Evolutionary conservation across 352 stramenopile species (phyloP).

Genomic region (Phytophthora sp.): DNA sequence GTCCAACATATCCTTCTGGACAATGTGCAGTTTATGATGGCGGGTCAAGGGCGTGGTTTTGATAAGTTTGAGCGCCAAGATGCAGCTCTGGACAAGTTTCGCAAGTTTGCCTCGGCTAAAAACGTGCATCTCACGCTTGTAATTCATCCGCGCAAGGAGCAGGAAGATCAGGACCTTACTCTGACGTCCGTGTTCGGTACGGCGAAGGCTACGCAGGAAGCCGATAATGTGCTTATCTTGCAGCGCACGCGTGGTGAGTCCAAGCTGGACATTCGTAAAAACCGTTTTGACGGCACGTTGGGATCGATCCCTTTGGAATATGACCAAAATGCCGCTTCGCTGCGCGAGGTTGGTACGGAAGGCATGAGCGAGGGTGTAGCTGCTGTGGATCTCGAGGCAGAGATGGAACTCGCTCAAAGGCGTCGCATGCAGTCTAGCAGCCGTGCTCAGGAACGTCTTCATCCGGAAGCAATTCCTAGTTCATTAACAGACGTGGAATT

Average conservation of each 20-base stretch:
- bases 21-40: constrained; percentile 99
- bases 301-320: constrained; percentile 90
- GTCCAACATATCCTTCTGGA: constrained; percentile 99
- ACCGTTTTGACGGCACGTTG: constrained; percentile 93
- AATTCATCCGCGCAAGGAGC: constrained; percentile 99
- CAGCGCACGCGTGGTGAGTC: constrained; percentile 91
- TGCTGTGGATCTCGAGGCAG: constrained; percentile 72
- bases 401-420: constrained; percentile 83
- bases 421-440: constrained; percentile 43
- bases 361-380: constrained; percentile 76
- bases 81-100: constrained; percentile 95
- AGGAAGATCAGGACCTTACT: constrained; percentile 91
- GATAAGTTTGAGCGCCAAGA: constrained; percentile 93
- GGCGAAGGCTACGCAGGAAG: constrained; percentile 99
- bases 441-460: constrained; percentile 16
- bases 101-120: constrained; percentile 96
- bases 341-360: constrained; percentile 71
- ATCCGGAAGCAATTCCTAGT: constrained; percentile 5
- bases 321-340: constrained; percentile 65
- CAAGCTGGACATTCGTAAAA: constrained; percentile 97
- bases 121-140: constrained; percentile 99
- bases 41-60: constrained; percentile 79
- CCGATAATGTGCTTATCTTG: constrained; percentile 99
- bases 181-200: constrained; percentile 98
- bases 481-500: constrained; percentile 1